Evolutionary conservation across 2,329 filamentous ascomycete genomes (phyloP).

Genomic region (Penicillium sclerotiorum): DNA sequence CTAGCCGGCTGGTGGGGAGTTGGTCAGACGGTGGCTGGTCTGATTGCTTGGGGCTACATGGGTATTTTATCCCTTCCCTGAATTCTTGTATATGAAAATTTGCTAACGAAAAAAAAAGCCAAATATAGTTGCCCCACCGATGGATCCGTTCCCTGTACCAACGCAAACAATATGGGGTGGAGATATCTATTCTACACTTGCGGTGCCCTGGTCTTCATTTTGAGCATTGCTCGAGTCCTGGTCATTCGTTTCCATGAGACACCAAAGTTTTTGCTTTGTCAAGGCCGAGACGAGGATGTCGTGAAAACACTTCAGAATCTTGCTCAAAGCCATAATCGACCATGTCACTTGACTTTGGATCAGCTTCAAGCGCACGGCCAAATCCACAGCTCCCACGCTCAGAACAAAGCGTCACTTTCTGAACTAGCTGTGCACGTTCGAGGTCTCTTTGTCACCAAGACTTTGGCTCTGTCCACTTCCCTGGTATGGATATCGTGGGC

Average conservation of each 20-base stretch:
- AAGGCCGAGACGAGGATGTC: slow-evolving; percentile 16
- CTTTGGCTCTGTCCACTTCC: slow-evolving; percentile 61
- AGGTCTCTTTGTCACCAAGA: slow-evolving; percentile 65
- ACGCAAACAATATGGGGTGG: slow-evolving; percentile 22
- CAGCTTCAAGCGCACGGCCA: slow-evolving; percentile 50
- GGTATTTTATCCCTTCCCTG: neutral
- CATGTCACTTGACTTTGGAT: slow-evolving; percentile 55
- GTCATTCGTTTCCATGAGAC: slow-evolving; percentile 21
- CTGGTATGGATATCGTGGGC: slow-evolving; percentile 71
- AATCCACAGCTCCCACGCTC: slow-evolving; percentile 31
- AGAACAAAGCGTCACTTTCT: slow-evolving; percentile 38
- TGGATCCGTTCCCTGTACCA: slow-evolving; percentile 15
- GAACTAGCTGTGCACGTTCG: slow-evolving; percentile 58
- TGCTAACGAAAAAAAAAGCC: slow-evolving; percentile 8
- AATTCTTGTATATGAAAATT: neutral
- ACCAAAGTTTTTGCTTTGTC: slow-evolving; percentile 19
- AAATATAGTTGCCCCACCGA: slow-evolving; percentile 17
- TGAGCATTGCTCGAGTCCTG: slow-evolving; percentile 17
- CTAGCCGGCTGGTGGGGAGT: slow-evolving; percentile 22
- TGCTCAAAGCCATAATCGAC: slow-evolving; percentile 52
- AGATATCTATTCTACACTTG: slow-evolving; percentile 19
- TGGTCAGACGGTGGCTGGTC: slow-evolving; percentile 18
- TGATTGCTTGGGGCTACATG: slow-evolving; percentile 20
- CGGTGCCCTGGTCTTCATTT: slow-evolving; percentile 15
- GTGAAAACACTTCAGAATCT: slow-evolving; percentile 15